Evolutionary conservation across 208 protist species (phyloP).

Genomic region (Leishmania aethiopica): DNA sequence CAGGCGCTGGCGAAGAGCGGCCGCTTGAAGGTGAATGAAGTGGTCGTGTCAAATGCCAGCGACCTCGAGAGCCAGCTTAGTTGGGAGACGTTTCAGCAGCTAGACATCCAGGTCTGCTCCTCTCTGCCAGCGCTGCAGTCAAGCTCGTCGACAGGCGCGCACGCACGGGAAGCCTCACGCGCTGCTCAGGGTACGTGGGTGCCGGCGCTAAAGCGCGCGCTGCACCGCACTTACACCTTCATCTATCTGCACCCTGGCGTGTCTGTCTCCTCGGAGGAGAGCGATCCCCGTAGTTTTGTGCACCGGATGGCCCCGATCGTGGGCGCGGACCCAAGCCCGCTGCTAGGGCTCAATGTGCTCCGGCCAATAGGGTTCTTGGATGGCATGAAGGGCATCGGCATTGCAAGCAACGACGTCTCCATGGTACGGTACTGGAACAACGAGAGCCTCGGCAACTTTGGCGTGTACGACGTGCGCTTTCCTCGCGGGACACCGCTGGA

Average conservation of each 20-base stretch:
- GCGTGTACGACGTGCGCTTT: conserved; percentile 85
- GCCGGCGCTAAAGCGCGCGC: conserved; percentile 79
- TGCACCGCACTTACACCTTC: conserved; percentile 82
- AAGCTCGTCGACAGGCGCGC: background rate
- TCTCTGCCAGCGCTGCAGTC: conserved; percentile 33
- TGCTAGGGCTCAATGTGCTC: conserved; percentile 80
- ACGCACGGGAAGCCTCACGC: background rate
- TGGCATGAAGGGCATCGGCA: conserved; percentile 73
- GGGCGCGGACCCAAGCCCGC: conserved; percentile 27
- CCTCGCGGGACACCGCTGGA: conserved; percentile 55
- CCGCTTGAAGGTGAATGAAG: conserved; percentile 61
- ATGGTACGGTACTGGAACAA: conserved; percentile 92
- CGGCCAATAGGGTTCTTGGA: conserved; percentile 82
- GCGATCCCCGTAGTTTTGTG: conserved; percentile 83
- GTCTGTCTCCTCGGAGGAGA: conserved; percentile 77
- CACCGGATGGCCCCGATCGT: conserved; percentile 66
- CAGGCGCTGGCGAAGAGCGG: conserved; percentile 43
- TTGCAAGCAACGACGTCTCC: conserved; percentile 85
- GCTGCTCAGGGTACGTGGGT: conserved; percentile 44
- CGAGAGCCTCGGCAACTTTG: conserved; percentile 85
- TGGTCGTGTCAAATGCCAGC: conserved; percentile 34
- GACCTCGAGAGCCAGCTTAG: conserved; percentile 80
- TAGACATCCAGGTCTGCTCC: conserved; percentile 73
- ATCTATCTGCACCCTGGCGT: conserved; percentile 60
- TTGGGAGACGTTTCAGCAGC: conserved; percentile 70